phyloP scores from a whole-genome alignment of 2,329 filamentous ascomycete species.

The Bipolaris zeicola region DNA sequence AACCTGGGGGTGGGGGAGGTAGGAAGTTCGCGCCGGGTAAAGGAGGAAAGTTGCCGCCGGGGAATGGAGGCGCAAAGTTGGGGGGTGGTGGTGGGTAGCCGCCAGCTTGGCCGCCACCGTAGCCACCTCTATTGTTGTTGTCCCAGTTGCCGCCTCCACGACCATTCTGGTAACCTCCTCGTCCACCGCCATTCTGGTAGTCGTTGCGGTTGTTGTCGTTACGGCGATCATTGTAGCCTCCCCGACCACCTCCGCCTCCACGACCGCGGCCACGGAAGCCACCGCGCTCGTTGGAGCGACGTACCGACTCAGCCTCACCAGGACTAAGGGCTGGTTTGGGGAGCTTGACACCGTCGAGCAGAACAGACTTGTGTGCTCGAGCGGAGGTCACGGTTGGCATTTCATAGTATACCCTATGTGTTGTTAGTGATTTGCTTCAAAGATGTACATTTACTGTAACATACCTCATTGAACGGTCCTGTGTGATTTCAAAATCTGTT shows the following conservation, averaged over 20 bases:
- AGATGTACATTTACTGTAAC: constrained; percentile 36
- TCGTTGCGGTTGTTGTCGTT: constrained; percentile 14
- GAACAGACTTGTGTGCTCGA: constrained; percentile 88
- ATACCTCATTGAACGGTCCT: constrained; percentile 79
- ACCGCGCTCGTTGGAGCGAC: constrained; percentile 67
- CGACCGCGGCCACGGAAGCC: constrained; percentile 26
- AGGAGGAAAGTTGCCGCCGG: constrained; percentile 36
- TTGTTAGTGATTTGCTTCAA: constrained; percentile 25
- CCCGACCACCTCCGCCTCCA: constrained; percentile 21
- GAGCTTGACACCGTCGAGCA: constrained; percentile 81
- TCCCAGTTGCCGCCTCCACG: constrained; percentile 22
- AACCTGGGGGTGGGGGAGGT: constrained; percentile 38
- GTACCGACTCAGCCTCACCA: constrained; percentile 70
- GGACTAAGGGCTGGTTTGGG: constrained; percentile 71
- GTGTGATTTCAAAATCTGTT: constrained; percentile 37
- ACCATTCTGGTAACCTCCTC: constrained; percentile 30
- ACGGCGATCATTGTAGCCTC: constrained; percentile 44
- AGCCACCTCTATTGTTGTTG: constrained; percentile 18
- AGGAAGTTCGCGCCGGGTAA: constrained; percentile 33
- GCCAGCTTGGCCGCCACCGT: constrained; percentile 23
- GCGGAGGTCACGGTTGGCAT: constrained; percentile 68
- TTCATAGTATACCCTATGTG: constrained; percentile 76
- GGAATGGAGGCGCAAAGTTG: constrained; percentile 28
- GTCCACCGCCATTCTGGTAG: constrained; percentile 31
- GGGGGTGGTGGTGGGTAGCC: constrained; percentile 31